Percentiles rank a stretch among this genome's conserved stretches.
Evolutionary conservation across 352 stramenopile species (phyloP).

Genomic region (Globisporangium irregulare): DNA sequence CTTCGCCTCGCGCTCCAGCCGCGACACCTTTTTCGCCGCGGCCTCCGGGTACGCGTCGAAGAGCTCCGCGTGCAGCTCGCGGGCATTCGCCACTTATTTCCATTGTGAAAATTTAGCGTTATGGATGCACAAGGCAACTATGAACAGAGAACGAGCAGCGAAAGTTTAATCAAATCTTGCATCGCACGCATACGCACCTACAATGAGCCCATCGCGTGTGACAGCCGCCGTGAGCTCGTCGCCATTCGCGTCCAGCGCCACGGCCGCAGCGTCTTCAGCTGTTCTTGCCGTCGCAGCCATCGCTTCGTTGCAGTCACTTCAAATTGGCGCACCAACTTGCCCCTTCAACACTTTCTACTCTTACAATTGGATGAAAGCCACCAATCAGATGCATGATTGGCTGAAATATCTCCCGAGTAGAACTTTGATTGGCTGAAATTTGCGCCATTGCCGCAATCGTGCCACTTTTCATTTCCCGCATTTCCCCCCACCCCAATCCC

Average conservation of each 20-base stretch:
- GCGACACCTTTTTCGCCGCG: constrained; percentile 52
- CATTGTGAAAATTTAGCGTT: background rate
- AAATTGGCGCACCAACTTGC: background rate
- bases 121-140: background rate
- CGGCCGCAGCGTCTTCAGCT: background rate
- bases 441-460: background rate
- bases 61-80: constrained; percentile 41
- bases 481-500: background rate
- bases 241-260: constrained; percentile 4
- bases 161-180: background rate
- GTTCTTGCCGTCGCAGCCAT: background rate
- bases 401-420: background rate
- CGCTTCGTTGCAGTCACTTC: background rate
- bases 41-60: constrained; percentile 46
- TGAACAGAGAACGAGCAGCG: background rate
- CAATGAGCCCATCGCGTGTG: constrained; percentile 24
- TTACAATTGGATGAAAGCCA: background rate
- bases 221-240: constrained; percentile 21
- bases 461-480: background rate
- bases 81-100: constrained; percentile 37
- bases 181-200: constrained; percentile 14
- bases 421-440: background rate
- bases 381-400: background rate
- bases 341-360: background rate
- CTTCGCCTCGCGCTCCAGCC: constrained; percentile 64